Base-by-base conservation (phyloP, 2,329 filamentous ascomycete species). In the Ustilaginoidea virens region DNA sequence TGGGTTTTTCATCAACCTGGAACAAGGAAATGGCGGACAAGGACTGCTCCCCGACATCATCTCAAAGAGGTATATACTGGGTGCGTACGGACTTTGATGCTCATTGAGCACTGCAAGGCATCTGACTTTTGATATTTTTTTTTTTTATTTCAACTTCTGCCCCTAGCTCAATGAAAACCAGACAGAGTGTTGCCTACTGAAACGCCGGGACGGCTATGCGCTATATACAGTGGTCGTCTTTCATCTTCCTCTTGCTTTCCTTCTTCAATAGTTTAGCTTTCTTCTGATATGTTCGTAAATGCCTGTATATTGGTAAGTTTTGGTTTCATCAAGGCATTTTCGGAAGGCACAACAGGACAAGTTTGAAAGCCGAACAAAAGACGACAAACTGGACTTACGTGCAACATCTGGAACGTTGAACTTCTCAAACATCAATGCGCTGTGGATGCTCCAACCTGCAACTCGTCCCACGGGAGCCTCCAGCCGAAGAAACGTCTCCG, bases 391-490 rank as follows among this genome's bases (percentile, higher is more conserved):
- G 5, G 10, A 78, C 82, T 74, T 59, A 92, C 85, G 74, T 10
- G 80, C 71, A 43, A 92, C 77, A 54, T 93, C 86, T 0, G 86
- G 86, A 31, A 92, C 61, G 47, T 85, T 75, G 38, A 82, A 81
- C 46, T 66, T 72, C 52, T 94, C 86, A 53, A 72, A 94, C 20
- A 77, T 51, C 45, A 94, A 52, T 1, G 82, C 79, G 18, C 74
- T 76, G 49, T 87, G 86, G 29, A 80, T 85, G 47, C 77, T 82
- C 80, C 81, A 92, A n/a, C 86, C 85, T 4, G 81, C 80, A 5
- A 94, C 76, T 28, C 86, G 69, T 39, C 75, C 70, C 6, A 94
- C 80, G 0, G 86, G 86, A 5, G 86, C 85, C 46, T 93, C 85
- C 17, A 94, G 56, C 4, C 76, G 66, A 37, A 90, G 49, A 48